Percentiles rank a stretch among this genome's conserved stretches.
These are phyloP conservation scores for Marasmius oreades DNA, from an alignment of 1,284 basidiomycete genomes.

Conservation along the genomic window DNA sequence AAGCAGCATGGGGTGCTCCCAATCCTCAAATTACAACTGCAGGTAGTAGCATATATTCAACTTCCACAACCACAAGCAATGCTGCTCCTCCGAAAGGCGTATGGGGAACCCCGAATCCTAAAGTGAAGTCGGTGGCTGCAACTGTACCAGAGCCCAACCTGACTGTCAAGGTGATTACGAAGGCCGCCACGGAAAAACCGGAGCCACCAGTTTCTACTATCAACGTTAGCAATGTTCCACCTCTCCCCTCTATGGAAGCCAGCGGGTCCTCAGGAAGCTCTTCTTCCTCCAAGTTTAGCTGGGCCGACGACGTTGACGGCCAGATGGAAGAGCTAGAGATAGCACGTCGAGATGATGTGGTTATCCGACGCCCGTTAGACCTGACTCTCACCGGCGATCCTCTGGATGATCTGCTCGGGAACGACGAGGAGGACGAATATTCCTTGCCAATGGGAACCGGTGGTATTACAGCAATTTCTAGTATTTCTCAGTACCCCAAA, in stretches of 20 bases:
- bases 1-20: too few relatives aligned
- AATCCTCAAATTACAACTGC: too few relatives aligned
- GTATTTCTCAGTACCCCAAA: too few relatives aligned
- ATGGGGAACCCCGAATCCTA: background rate
- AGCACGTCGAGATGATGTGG: background rate
- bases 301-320: background rate
- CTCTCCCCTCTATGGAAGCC: background rate
- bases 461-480: too few relatives aligned
- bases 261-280: background rate
- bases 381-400: background rate
- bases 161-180: background rate
- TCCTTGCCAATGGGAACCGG: too few relatives aligned
- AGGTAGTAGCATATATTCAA: too few relatives aligned
- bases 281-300: background rate
- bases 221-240: background rate
- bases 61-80: background rate
- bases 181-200: background rate
- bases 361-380: background rate
- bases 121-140: background rate
- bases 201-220: background rate
- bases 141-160: background rate
- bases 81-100: background rate
- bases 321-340: background rate
- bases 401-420: background rate
- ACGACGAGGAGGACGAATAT: background rate